Percentiles rank a stretch among this genome's conserved stretches.
Evolutionary conservation across 2,329 filamentous ascomycete species (phyloP).

Genomic region (Phyllosticta capitalensis): DNA sequence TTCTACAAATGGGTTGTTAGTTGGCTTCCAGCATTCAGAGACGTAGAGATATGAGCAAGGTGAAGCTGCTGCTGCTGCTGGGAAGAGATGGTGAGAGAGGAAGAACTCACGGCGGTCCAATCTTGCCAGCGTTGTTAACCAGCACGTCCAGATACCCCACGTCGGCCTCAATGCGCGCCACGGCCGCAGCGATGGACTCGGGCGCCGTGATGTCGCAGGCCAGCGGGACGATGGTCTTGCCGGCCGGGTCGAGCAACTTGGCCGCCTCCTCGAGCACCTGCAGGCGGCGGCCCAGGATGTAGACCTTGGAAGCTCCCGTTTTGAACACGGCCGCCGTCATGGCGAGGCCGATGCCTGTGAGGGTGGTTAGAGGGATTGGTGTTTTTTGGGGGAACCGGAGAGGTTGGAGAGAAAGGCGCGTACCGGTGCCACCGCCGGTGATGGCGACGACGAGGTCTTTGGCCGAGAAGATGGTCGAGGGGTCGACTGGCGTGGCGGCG

Average conservation of each 20-base stretch:
- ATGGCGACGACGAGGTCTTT: conserved; percentile 32
- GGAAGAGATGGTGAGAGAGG: too few species aligned
- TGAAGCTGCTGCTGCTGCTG: too few species aligned
- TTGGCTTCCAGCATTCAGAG: too few species aligned
- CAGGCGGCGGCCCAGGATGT: conserved; percentile 35
- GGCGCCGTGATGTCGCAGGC: conserved; percentile 36
- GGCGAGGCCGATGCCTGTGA: conserved; percentile 28
- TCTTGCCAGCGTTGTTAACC: conserved; percentile 43
- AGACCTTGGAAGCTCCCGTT: conserved; percentile 34
- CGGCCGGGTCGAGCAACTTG: conserved; percentile 19
- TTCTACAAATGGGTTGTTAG: conserved; percentile 1
- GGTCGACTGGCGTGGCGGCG: conserved; percentile 23
- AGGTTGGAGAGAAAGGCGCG: conserved; percentile 12
- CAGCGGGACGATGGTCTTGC: conserved; percentile 29
- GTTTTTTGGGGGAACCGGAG: not conserved
- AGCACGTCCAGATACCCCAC: conserved; percentile 42
- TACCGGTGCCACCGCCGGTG: conserved; percentile 34
- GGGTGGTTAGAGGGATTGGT: conserved; percentile 21
- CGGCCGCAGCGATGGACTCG: conserved; percentile 31
- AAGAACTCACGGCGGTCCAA: conserved; percentile 28
- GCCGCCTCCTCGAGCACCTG: conserved; percentile 34
- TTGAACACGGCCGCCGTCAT: conserved; percentile 34
- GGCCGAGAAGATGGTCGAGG: conserved; percentile 29
- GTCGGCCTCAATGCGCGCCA: conserved; percentile 33
- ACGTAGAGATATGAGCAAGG: too few species aligned